Base-by-base conservation (phyloP, 2,329 filamentous ascomycete genomes). In the Calonectria fujianensis region DNA sequence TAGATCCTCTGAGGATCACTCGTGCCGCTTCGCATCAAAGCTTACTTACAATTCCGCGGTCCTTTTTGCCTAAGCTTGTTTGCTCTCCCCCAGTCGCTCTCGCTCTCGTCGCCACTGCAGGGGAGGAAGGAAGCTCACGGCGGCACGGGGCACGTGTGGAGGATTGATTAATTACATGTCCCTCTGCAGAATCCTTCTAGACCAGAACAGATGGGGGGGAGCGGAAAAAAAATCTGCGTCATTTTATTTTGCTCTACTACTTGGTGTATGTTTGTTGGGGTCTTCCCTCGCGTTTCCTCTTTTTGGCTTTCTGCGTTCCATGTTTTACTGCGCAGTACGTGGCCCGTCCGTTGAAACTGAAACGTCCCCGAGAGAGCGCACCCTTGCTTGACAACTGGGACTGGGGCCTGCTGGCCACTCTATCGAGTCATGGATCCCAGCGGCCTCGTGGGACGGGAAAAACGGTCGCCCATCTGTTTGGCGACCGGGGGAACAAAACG, bases 261-360 rank as follows among this genome's bases (percentile, higher is more conserved):
- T 24, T 24, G 24, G 24, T 24, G 24, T 24, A 24, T 24, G 24
- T 20, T 41, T 41, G 39, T 18, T 18, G 5, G 45, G 20, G 31
- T 35, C 45, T 1, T 61, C 57, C 24, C 57, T 27, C 39, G 27
- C 65, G 64, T 69, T 74, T 54, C 72, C 66, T 61, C 57, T 63
- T 71, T 70, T 61, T 57, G 52, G 16, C 66, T 50, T 69, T 54
- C 27, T 20, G n/a, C 37, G 35, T 61, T 61, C 57, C 54, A 39
- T 71, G 61, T 70, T 64, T 24, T 71, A 52, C 51, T 24, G 39
- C 8, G 59, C 37, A 64, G 45, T 51, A 57, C 48, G 59, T 50
- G 68, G 72, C 61, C 72, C 68, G 41, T 54, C 41, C 29, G 61
- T 31, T 54, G 18, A 70, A 73, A 64, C 72, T 74, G 68, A 74